phyloP scores from a whole-genome alignment of 2,329 filamentous ascomycete genomes.

The Didymellaceae sp. region DNA sequence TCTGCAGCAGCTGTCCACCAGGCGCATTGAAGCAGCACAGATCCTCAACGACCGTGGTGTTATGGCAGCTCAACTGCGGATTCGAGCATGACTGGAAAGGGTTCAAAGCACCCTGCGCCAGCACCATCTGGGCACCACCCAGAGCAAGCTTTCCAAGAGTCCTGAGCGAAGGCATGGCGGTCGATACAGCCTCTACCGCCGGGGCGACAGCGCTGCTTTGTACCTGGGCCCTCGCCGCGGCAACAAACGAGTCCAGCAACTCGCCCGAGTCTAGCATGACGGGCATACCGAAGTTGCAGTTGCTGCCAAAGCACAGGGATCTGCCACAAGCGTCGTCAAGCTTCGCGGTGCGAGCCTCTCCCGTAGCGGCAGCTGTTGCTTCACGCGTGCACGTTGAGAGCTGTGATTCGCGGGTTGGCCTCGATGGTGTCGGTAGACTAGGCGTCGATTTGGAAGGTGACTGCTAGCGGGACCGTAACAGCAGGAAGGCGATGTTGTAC shows the following conservation, averaged over 20 bases:
- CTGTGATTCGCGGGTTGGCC: conserved; percentile 29
- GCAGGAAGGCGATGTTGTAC: conserved; percentile 1
- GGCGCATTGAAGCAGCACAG: conserved; percentile 78
- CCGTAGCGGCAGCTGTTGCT: conserved; percentile 30
- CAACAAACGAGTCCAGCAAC: conserved; percentile 12
- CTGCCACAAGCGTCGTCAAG: conserved; percentile 29
- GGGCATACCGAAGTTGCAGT: conserved; percentile 22
- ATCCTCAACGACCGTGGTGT: conserved; percentile 65
- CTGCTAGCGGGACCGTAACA: conserved; percentile 9
- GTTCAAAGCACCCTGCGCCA: conserved; percentile 23
- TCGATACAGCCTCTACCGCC: conserved; percentile 31
- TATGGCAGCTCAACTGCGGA: conserved; percentile 67
- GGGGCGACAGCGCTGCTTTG: conserved; percentile 34
- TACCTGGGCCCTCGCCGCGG: conserved; percentile 24
- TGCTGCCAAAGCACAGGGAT: conserved; percentile 10
- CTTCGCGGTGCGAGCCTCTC: conserved; percentile 39
- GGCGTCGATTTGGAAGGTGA: conserved; percentile 31
- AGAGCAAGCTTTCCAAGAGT: conserved; percentile 48
- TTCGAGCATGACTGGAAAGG: conserved; percentile 42
- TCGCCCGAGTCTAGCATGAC: conserved; percentile 32
- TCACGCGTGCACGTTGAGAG: conserved; percentile 26
- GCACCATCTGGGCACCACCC: conserved; percentile 27
- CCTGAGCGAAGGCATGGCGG: conserved; percentile 43
- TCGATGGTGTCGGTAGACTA: conserved; percentile 8
- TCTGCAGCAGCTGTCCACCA: conserved; percentile 73